Percentiles rank a stretch among this genome's conserved stretches.
Conservation (phyloP, 2,329 filamentous ascomycete species). For the Cladosporium sp. region DNA sequence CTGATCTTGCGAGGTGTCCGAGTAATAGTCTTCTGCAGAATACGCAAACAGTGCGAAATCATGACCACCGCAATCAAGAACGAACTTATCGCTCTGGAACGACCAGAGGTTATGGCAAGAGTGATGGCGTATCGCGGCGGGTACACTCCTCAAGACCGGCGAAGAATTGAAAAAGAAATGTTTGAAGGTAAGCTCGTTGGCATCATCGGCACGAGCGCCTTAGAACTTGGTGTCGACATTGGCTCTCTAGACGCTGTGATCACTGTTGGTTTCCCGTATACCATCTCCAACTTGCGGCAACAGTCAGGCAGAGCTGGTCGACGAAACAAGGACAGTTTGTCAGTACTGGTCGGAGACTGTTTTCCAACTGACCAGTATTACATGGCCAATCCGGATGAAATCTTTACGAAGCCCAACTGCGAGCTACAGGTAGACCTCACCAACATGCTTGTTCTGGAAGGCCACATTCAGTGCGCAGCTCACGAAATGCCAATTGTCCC, state of each 20-base stretch:
- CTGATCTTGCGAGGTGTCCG: conserved; percentile 82
- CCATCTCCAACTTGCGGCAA: conserved; percentile 88
- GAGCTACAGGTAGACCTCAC: conserved; percentile 86
- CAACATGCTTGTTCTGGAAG: conserved; percentile 86
- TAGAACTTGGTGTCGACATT: conserved; percentile 94
- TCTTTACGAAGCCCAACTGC: conserved; percentile 86
- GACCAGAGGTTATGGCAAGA: conserved; percentile 67
- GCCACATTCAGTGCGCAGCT: conserved; percentile 91
- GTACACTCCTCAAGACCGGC: conserved; percentile 85
- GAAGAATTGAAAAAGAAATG: conserved; percentile 90
- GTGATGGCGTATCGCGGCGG: conserved; percentile 96
- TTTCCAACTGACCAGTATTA: conserved; percentile 93
- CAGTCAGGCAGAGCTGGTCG: conserved; percentile 90
- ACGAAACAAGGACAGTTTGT: conserved; percentile 87
- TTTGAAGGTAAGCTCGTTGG: conserved; percentile 91
- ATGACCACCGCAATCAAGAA: conserved; percentile 73
- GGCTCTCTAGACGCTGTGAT: conserved; percentile 90
- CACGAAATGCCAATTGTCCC: conserved; percentile 90
- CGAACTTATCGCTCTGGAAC: conserved; percentile 68
- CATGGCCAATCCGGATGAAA: conserved; percentile 92
- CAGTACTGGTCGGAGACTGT: conserved; percentile 80
- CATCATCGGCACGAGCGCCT: conserved; percentile 86
- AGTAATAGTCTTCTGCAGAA: conserved; percentile 86
- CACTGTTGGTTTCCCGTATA: conserved; percentile 91
- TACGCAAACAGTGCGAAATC: conserved; percentile 83